Conservation (phyloP, 805 yeast genomes). For the Yarrowia hollandica region DNA sequence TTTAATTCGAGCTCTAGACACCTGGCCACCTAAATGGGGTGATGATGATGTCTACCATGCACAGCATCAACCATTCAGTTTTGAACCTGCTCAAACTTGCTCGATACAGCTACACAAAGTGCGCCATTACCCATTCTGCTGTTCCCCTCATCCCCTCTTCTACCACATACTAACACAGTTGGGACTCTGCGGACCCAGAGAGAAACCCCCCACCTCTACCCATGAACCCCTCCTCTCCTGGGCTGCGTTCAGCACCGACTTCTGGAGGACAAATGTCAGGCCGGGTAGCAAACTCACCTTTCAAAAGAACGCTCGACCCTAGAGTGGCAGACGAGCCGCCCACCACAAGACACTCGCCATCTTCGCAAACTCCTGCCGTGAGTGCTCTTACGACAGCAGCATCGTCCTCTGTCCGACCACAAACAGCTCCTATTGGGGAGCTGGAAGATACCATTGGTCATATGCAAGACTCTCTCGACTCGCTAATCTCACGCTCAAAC, state of each 20-base stretch:
- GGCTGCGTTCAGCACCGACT: slow-evolving; percentile 18
- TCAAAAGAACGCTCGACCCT: slow-evolving; percentile 8
- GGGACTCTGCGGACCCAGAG: slow-evolving; percentile 28
- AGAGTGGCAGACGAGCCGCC: slow-evolving; percentile 1
- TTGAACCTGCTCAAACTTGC: slow-evolving; percentile 21
- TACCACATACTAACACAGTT: slow-evolving; percentile 5
- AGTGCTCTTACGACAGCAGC: background rate
- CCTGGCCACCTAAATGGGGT: background rate
- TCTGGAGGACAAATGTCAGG: slow-evolving; percentile 3
- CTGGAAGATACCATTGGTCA: slow-evolving; percentile 24
- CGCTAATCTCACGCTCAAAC: slow-evolving; percentile 19
- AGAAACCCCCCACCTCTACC: slow-evolving; percentile 29
- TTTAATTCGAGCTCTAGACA: background rate
- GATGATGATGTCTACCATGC: slow-evolving; percentile 8
- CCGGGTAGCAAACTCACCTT: slow-evolving; percentile 4
- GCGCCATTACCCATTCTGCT: background rate
- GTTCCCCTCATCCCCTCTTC: background rate
- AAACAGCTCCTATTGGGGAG: slow-evolving; percentile 4
- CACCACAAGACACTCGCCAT: background rate
- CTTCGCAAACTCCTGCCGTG: background rate
- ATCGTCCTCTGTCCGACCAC: background rate
- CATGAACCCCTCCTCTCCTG: slow-evolving; percentile 17
- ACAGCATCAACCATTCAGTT: background rate
- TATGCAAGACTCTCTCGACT: slow-evolving; percentile 25
- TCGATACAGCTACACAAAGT: slow-evolving; percentile 1